phyloP scores from a whole-genome alignment of 2,329 filamentous ascomycete species.

The Zalaria obscura region DNA sequence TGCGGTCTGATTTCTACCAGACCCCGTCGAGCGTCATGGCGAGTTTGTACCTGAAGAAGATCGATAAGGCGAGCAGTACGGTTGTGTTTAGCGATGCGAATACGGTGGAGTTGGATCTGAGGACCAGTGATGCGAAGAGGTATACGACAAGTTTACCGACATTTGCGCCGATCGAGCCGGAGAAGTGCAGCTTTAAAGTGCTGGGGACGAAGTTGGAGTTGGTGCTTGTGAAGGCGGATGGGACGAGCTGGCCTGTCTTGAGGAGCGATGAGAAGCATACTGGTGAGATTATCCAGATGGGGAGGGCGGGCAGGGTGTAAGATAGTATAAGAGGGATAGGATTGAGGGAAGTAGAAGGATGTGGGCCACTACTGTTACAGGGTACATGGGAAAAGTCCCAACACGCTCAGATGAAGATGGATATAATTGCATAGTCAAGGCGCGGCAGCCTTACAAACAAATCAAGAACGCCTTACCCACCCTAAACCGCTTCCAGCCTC shows the following conservation, averaged over 20 bases:
- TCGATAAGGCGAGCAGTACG: slow-evolving; percentile 65
- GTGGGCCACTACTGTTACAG: too few species aligned
- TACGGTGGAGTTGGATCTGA: slow-evolving; percentile 62
- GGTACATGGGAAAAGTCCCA: too few species aligned
- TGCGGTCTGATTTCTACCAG: slow-evolving; percentile 86
- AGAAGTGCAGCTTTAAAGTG: slow-evolving; percentile 64
- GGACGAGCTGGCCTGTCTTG: slow-evolving; percentile 71
- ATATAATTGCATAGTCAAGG: too few species aligned
- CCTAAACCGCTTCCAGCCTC: background rate
- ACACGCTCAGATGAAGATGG: too few species aligned
- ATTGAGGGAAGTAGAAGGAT: too few species aligned
- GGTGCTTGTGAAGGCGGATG: slow-evolving; percentile 57
- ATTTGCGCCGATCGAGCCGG: slow-evolving; percentile 62
- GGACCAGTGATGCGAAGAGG: slow-evolving; percentile 75
- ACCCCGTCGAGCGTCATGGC: slow-evolving; percentile 73
- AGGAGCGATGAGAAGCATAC: slow-evolving; percentile 60
- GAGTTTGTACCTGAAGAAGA: slow-evolving; percentile 93
- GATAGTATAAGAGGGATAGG: background rate
- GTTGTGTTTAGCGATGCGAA: slow-evolving; percentile 50
- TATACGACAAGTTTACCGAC: slow-evolving; percentile 62
- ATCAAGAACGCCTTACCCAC: background rate
- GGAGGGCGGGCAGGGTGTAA: slow-evolving; percentile 50
- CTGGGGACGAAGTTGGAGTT: slow-evolving; percentile 84
- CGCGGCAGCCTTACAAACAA: too few species aligned
- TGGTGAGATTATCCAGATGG: slow-evolving; percentile 80